Base-by-base conservation (phyloP, 352 stramenopile species). In the Phytophthora fragariaefolia region DNA sequence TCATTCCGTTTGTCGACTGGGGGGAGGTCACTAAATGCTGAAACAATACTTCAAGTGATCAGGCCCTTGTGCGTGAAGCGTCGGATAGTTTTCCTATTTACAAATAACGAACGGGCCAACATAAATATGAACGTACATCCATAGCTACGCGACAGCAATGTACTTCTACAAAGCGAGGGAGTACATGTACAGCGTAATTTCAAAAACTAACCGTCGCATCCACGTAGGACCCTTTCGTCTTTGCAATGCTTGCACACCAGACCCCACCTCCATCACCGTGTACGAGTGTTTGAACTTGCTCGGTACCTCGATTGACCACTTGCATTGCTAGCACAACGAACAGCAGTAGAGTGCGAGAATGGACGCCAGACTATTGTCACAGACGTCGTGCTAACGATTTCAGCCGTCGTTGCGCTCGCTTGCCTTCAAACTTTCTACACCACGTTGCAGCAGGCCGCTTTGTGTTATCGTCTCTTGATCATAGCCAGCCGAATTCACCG, bases 321-420 rank as follows among this genome's bases (percentile, higher is more conserved):
- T 8, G 13, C 4, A 42, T 5, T 20, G 18, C 34, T 20, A 42
- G 34, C 34, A 42, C 12, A 6, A 18, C 18, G 34, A 42, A 20
- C 42, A 53, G 27, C 38, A 52, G 12, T 42, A 22, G 3, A 34
- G 47, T 18, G 18, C 24, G 43, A 40, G 28, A 28, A 18, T 49
- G 15, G 56, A 55, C 6, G 13, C 36, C 18, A 7, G 3, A 24
- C 5, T 27, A 30, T 53, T 54, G 55, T 63, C 43, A 22, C 28
- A 54, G 42, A n/a, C 18, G 6, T 54, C 42, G 56, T 38, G 45
- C 30, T 54, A 40, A 55, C 22, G 55, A 20, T 42, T 18, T 42
- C 40, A 47, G 40, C 24, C 40, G 38, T 46, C 38, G 38, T 46
- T 46, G 38, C 23, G 18, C 40, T 7, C n/a, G 18, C 40, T 47